Conservation (phyloP, 495 filamentous ascomycete genomes). For the Evansstolkia leycettana region DNA sequence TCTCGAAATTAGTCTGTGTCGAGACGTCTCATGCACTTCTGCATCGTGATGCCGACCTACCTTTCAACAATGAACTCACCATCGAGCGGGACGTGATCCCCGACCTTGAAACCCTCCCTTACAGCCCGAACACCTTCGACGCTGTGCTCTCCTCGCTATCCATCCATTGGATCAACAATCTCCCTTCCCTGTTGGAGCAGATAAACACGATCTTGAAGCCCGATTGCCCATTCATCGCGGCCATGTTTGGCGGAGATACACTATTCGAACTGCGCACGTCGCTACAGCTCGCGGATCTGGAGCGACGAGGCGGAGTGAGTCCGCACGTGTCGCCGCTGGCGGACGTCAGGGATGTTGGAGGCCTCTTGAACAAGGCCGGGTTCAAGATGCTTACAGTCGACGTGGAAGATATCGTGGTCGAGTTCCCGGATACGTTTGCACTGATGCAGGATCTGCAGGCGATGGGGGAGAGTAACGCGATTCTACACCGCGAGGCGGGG, state of each 20-base stretch:
- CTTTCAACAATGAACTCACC: slow-evolving; percentile 61
- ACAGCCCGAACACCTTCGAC: slow-evolving; percentile 67
- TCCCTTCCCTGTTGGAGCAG: slow-evolving; percentile 70
- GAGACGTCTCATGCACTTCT: slow-evolving; percentile 71
- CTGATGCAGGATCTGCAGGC: slow-evolving; percentile 88
- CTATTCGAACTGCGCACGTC: slow-evolving; percentile 90
- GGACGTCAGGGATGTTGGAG: slow-evolving; percentile 85
- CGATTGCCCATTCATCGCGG: slow-evolving; percentile 83
- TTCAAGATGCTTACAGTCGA: slow-evolving; percentile 96
- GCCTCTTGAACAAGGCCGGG: slow-evolving; percentile 71
- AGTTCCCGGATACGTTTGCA: slow-evolving; percentile 85
- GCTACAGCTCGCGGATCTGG: slow-evolving; percentile 83
- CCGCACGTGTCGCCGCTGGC: slow-evolving; percentile 83
- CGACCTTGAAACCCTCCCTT: slow-evolving; percentile 62
- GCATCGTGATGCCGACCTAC: slow-evolving; percentile 63
- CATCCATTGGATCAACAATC: slow-evolving; percentile 96
- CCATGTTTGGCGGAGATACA: slow-evolving; percentile 92
- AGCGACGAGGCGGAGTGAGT: slow-evolving; percentile 75
- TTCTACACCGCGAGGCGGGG: slow-evolving; percentile 65
- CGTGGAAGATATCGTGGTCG: slow-evolving; percentile 91
- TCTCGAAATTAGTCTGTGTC: slow-evolving; percentile 61
- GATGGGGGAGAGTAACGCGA: slow-evolving; percentile 88
- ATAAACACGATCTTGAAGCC: slow-evolving; percentile 77
- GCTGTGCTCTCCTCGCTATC: slow-evolving; percentile 76
- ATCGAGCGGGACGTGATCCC: slow-evolving; percentile 59